Evolutionary conservation across 1,284 basidiomycete genomes (phyloP).

Genomic region (Wolfiporia cocos): DNA sequence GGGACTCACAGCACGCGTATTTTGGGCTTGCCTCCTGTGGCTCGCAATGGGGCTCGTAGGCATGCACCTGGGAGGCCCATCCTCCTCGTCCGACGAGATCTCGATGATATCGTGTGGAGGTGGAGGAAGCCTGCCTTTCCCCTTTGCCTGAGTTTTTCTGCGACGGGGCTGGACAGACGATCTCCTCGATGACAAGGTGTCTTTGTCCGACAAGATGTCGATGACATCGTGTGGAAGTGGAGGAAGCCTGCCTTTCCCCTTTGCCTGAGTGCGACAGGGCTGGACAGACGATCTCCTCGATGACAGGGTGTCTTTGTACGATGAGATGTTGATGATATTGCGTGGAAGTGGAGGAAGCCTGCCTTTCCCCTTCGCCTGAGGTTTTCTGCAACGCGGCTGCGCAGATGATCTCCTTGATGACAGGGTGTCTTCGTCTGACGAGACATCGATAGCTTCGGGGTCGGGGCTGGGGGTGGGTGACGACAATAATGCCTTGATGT

Average conservation of each 20-base stretch:
- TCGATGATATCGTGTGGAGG: slow-evolving; percentile 21
- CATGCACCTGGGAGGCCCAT: slow-evolving; percentile 4
- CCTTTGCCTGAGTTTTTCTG: slow-evolving; percentile 2
- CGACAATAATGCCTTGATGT: background rate
- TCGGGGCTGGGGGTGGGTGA: background rate
- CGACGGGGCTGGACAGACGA: slow-evolving; percentile 5
- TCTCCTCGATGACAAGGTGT: slow-evolving; percentile 18
- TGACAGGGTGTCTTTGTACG: too few species aligned
- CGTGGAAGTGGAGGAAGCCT: slow-evolving; percentile 22
- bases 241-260: too few species aligned
- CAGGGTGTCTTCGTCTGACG: slow-evolving; percentile 44
- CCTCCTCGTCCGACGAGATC: slow-evolving; percentile 30
- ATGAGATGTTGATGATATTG: slow-evolving; percentile 27
- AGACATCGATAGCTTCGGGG: slow-evolving; percentile 47
- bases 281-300: too few species aligned
- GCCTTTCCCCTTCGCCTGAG: slow-evolving; percentile 10
- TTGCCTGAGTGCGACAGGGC: too few species aligned
- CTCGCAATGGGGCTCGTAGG: background rate
- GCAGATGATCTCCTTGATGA: slow-evolving; percentile 5
- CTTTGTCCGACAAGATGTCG: slow-evolving; percentile 54
- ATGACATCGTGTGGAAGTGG: too few species aligned
- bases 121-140: slow-evolving; percentile 22
- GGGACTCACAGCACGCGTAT: slow-evolving; percentile 15
- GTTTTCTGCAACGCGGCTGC: background rate
- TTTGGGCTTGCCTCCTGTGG: slow-evolving; percentile 13